Base-by-base conservation (phyloP, 352 stramenopile genomes). In the Pythium periplocum region DNA sequence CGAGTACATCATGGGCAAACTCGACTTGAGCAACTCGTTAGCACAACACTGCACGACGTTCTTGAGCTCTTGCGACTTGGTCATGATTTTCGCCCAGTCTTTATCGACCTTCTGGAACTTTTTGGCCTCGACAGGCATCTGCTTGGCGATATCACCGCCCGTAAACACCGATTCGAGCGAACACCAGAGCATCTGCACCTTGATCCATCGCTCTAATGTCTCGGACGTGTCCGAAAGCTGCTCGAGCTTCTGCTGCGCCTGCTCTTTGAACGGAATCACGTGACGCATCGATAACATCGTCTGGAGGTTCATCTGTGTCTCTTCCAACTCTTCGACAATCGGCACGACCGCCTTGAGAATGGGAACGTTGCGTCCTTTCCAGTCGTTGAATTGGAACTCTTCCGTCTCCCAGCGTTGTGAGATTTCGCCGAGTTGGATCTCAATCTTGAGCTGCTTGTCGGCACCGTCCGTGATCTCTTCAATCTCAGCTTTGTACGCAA, bases 71-170 rank as follows among this genome's bases (percentile, higher is more conserved):
- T 87, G 76, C 1, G 80, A 90, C 53, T 96, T 98, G 11, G 81
- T 71, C 96, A 99, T 99, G 61, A 99, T 98, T 71, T 99, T 98
- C 7, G 93, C 92, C 96, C 97, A 99, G 67, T 98, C 94, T 62
- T 98, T 98, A 69, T 99, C 93, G 2, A 99, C 86, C 60, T 98
- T 98, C 41, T 95, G 83, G 73, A 98, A 99, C 64, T 98, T 98
- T 57, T 98, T 98, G 0, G 97, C 96, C 75, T 99, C 96, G 49
- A 98, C 93, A 2, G 97, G 97, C 85, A 99, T 96, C 67, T 99
- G 96, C 69, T 99, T 99, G 6, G 96, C 95, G 61, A 99, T 99
- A 75, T 99, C 97, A 52, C 97, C 97, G 42, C 96, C 96, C 2
- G 95, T 98, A 52, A 99, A 99, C 10, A 99, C 96, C 11, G 91